These are phyloP conservation scores for Amanita rubescens DNA, from an alignment of 768 basidiomycete species.

Conservation along the genomic window DNA sequence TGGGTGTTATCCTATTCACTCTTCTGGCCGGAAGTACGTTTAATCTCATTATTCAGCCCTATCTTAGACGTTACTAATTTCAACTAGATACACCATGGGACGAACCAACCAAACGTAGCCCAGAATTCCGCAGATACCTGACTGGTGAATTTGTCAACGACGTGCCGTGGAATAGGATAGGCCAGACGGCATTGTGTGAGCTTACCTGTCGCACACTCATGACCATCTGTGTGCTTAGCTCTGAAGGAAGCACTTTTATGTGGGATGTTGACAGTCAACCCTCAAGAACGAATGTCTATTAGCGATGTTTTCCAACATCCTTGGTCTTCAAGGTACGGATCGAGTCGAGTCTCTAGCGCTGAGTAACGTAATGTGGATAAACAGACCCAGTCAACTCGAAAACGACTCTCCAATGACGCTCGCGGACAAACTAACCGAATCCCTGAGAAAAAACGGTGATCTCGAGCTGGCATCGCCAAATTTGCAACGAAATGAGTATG, in stretches of 20 bases:
- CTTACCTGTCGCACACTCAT: background rate
- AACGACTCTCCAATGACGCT: constrained; percentile 42
- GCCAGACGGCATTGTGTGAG: constrained; percentile 53
- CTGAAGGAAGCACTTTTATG: constrained; percentile 57
- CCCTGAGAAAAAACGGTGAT: constrained; percentile 65
- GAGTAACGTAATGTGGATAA: too few relatives aligned
- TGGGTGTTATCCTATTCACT: constrained; percentile 91
- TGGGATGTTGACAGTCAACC: constrained; percentile 66
- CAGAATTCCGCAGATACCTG: constrained; percentile 74
- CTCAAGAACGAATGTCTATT: constrained; percentile 50
- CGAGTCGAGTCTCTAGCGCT: background rate
- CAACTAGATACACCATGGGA: constrained; percentile 93
- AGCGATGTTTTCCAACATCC: background rate
- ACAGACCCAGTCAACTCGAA: constrained; percentile 68
- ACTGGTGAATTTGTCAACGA: constrained; percentile 67
- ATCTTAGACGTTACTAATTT: background rate
- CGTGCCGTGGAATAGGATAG: constrained; percentile 73
- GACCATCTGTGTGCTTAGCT: background rate
- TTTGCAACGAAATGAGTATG: constrained; percentile 27
- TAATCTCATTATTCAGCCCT: background rate
- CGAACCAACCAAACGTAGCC: constrained; percentile 72
- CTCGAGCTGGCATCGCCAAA: constrained; percentile 63
- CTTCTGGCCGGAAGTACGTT: constrained; percentile 81
- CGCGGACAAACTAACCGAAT: constrained; percentile 63
- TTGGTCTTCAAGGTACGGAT: constrained; percentile 2